Percentiles rank a stretch among this genome's conserved stretches.
phyloP scores from a whole-genome alignment of 78 protist genomes.

The Guillardia theta region DNA sequence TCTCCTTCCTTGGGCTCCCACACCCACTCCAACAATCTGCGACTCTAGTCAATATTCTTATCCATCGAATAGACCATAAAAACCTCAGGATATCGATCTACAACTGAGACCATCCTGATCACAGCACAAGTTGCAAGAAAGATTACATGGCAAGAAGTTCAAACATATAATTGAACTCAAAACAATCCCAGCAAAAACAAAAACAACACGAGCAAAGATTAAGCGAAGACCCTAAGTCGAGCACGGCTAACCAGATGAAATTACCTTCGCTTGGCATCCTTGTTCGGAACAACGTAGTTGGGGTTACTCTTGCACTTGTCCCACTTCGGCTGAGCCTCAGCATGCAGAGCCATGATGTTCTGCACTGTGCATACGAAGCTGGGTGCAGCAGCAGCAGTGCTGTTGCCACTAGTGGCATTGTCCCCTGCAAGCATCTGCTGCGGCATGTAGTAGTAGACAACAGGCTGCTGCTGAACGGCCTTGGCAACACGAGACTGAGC shows the following conservation, averaged over 20 bases:
- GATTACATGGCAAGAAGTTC: too few species aligned
- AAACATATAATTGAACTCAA: too few species aligned
- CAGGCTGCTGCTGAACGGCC: background rate
- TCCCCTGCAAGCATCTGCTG: background rate
- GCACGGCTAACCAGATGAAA: too few species aligned
- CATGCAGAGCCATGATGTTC: background rate
- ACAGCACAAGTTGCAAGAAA: too few species aligned
- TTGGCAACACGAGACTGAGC: background rate
- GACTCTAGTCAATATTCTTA: too few species aligned
- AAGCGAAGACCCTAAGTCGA: too few species aligned
- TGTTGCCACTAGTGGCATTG: background rate
- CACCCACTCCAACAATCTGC: background rate
- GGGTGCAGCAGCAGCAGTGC: background rate
- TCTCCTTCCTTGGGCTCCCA: background rate
- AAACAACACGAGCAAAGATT: too few species aligned
- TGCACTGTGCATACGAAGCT: background rate
- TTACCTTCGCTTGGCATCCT: slow-evolving; percentile 6
- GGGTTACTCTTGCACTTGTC: background rate
- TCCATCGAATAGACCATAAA: too few species aligned
- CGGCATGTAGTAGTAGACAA: slow-evolving; percentile 9
- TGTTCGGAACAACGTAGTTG: background rate
- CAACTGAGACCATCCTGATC: too few species aligned
- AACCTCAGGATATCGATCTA: too few species aligned
- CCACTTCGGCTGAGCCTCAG: background rate
- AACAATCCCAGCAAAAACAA: too few species aligned